Percentiles rank a stretch among this genome's conserved stretches.
These are phyloP conservation scores for Malus hybrid DNA, from an alignment of 331 rosid species.

Conservation along the genomic window DNA sequence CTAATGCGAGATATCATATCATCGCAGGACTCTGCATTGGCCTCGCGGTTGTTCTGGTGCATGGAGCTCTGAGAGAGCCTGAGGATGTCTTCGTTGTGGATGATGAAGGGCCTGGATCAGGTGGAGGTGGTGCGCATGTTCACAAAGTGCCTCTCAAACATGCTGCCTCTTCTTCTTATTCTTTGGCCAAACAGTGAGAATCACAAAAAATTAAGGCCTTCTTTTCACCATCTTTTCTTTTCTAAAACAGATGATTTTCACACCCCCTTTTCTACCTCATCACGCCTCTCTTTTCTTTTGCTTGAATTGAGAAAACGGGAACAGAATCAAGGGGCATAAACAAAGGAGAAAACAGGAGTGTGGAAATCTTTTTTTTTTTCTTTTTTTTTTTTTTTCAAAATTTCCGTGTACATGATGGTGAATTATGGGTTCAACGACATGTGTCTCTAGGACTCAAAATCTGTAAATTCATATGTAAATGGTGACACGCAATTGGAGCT, in stretches of 20 bases:
- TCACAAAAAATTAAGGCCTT: background rate
- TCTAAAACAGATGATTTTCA: too few species aligned
- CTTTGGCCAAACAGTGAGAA: slow-evolving; percentile 1
- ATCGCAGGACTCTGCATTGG: slow-evolving; percentile 34
- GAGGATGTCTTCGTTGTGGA: slow-evolving; percentile 36
- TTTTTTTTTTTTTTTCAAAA: too few species aligned
- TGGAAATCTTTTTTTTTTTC: too few species aligned
- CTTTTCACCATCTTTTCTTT: background rate
- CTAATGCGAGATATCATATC: slow-evolving; percentile 35
- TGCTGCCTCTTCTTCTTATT: slow-evolving; percentile 59
- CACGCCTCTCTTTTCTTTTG: background rate
- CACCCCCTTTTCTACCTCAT: too few species aligned
- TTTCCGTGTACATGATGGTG: too few species aligned
- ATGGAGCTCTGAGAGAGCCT: slow-evolving; percentile 43
- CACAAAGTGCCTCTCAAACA: slow-evolving; percentile 39
- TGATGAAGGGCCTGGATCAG: slow-evolving; percentile 28
- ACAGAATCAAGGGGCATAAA: too few species aligned
- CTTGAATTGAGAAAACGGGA: background rate
- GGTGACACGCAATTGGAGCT: background rate
- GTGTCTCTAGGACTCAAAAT: background rate
- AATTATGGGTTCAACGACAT: background rate
- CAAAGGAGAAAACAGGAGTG: too few species aligned
- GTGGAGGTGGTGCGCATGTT: slow-evolving; percentile 12
- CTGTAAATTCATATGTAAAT: background rate
- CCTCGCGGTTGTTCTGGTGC: slow-evolving; percentile 23